Percentiles rank a stretch among this genome's conserved stretches.
Evolutionary conservation across 208 protist species (phyloP).

Genomic region (Tritrichomonas musculus): DNA sequence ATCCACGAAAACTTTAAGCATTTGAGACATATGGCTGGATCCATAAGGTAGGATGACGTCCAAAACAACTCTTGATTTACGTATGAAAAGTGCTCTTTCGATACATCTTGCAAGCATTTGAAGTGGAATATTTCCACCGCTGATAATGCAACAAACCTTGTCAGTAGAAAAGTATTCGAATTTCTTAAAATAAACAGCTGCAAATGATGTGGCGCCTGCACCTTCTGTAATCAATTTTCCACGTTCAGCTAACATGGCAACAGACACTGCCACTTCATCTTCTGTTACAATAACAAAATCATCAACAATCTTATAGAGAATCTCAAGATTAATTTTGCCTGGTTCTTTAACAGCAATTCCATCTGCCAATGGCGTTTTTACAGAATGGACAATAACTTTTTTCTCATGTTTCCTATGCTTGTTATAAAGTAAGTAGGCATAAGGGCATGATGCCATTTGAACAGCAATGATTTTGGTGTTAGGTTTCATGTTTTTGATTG

Average conservation of each 20-base stretch:
- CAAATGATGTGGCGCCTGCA: not conserved
- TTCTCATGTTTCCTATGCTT: not conserved
- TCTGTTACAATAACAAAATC: not conserved
- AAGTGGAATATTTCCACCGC: not conserved
- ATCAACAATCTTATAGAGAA: not conserved
- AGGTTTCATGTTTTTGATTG: not conserved
- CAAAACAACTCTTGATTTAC: not conserved
- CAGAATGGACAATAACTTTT: not conserved
- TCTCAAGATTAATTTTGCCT: not conserved
- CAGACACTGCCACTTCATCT: not conserved
- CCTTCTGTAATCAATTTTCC: not conserved
- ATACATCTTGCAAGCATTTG: not conserved
- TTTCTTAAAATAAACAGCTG: not conserved
- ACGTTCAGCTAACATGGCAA: not conserved
- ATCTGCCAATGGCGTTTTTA: not conserved
- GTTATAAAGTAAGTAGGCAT: not conserved
- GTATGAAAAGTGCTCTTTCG: not conserved
- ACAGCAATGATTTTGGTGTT: not conserved
- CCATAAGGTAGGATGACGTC: not conserved
- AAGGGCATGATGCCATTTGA: not conserved
- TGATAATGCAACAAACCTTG: not conserved
- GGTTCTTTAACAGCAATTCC: constrained; percentile 12
- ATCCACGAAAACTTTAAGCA: not conserved
- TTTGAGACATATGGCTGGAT: not conserved
- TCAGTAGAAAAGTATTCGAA: not conserved